A percentile compares a stretch with the other conserved stretches of the same genome.
Conservation (phyloP, 2,329 filamentous ascomycete genomes). For the Talaromyces sp. region DNA sequence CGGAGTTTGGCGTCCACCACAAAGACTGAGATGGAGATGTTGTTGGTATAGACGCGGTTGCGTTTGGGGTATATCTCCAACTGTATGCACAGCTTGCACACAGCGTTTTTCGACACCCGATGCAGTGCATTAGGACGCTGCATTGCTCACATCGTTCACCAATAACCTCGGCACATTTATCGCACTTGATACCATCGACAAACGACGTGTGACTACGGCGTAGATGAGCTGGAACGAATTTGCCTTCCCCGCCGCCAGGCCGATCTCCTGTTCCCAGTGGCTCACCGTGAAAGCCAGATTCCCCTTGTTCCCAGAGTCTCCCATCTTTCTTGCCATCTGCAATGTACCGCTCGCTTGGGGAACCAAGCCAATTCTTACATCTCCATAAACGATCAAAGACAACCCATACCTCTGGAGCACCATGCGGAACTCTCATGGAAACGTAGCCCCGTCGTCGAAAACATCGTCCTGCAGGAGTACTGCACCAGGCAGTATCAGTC, state of each 20-base stretch:
- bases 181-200: conserved; percentile 48
- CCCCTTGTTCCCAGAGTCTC: conserved; percentile 51
- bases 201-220: conserved; percentile 49
- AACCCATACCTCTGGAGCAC: conserved; percentile 55
- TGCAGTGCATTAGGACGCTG: conserved; percentile 57
- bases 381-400: conserved; percentile 56
- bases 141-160: conserved; percentile 55
- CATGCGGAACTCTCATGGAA: conserved; percentile 48
- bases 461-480: conserved; percentile 52
- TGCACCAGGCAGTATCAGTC: conserved; percentile 58
- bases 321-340: conserved; percentile 39
- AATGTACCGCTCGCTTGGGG: conserved; percentile 24
- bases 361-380: conserved; percentile 53
- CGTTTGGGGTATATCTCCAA: conserved; percentile 40
- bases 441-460: conserved; percentile 53
- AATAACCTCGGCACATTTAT: conserved; percentile 49
- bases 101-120: conserved; percentile 54
- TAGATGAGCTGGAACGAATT: conserved; percentile 49
- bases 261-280: conserved; percentile 46
- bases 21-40: conserved; percentile 31
- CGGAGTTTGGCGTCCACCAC: conserved; percentile 56
- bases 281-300: conserved; percentile 51
- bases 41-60: conserved; percentile 17
- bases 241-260: conserved; percentile 44
- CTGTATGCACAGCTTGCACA: conserved; percentile 57